A percentile compares a stretch with the other conserved stretches of the same genome.
phyloP scores from a whole-genome alignment of 2,329 filamentous ascomycete species.

The Aspergillus sp. region DNA sequence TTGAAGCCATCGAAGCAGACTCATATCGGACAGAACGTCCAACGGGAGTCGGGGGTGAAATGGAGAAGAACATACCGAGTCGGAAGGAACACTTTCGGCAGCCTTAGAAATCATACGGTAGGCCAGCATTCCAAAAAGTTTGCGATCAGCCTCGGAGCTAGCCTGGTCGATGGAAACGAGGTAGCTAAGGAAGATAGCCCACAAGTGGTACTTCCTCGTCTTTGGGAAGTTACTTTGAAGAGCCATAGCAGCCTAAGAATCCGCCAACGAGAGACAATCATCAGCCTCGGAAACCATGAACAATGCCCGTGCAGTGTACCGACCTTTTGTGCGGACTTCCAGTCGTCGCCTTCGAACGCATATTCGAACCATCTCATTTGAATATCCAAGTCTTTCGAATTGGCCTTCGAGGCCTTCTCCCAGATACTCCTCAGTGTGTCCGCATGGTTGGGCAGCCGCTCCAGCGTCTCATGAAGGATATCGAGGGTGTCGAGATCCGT shows the following conservation, averaged over 20 bases:
- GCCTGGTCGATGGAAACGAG: constrained; percentile 40
- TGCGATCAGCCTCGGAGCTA: constrained; percentile 45
- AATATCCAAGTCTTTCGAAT: constrained; percentile 47
- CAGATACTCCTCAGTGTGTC: constrained; percentile 43
- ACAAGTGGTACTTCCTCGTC: constrained; percentile 51
- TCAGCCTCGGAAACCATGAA: background rate
- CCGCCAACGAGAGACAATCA: constrained; percentile 7
- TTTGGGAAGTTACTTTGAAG: constrained; percentile 53
- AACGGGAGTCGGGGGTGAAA: background rate
- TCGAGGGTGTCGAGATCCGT: constrained; percentile 50
- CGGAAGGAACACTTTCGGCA: constrained; percentile 45
- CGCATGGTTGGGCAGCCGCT: constrained; percentile 36
- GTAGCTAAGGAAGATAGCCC: constrained; percentile 51
- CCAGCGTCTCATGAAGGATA: constrained; percentile 45
- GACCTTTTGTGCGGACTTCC: constrained; percentile 54
- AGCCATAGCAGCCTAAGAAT: constrained; percentile 49
- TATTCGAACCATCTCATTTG: constrained; percentile 49
- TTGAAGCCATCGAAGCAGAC: background rate
- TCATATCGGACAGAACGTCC: no score
- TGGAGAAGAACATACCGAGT: constrained; percentile 40
- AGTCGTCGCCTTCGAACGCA: constrained; percentile 45
- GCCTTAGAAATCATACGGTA: constrained; percentile 54
- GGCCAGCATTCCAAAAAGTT: constrained; percentile 53
- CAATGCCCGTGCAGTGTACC: constrained; percentile 15
- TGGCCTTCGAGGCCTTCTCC: constrained; percentile 50